phyloP scores from a whole-genome alignment of 2,329 filamentous ascomycete genomes.

The Colletotrichum cereale region DNA sequence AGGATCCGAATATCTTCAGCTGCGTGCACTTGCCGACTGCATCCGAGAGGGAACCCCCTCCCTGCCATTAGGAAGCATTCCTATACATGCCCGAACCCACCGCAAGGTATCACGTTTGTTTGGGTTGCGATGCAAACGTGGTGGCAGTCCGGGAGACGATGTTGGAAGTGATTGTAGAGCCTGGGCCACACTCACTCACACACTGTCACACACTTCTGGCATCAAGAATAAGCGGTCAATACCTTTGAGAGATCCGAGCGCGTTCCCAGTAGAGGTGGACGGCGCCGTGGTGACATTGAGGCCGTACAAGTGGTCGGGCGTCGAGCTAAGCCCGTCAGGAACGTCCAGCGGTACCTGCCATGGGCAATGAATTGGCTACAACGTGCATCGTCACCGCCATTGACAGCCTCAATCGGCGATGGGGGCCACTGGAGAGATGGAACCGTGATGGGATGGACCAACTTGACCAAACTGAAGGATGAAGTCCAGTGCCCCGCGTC shows the following conservation, averaged over 20 bases:
- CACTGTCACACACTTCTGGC: slow-evolving; percentile 14
- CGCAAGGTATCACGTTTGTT: background rate
- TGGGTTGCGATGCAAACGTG: background rate
- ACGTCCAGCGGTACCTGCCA: background rate
- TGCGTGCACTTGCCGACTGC: background rate
- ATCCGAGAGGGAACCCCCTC: background rate
- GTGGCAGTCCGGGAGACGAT: slow-evolving; percentile 5
- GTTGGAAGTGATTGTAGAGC: slow-evolving; percentile 1
- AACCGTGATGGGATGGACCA: background rate
- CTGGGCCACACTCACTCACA: slow-evolving; percentile 8
- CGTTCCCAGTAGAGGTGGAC: slow-evolving; percentile 21
- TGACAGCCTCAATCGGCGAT: background rate
- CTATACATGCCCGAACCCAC: no score
- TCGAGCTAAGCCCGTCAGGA: slow-evolving; percentile 2
- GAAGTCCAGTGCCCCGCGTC: slow-evolving; percentile 4
- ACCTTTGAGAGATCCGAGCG: slow-evolving; percentile 25
- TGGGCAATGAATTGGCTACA: background rate
- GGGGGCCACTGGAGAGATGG: background rate
- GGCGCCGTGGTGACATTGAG: slow-evolving; percentile 26
- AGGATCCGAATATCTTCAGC: slow-evolving; percentile 18
- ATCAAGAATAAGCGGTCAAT: slow-evolving; percentile 35
- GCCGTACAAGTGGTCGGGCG: slow-evolving; percentile 13
- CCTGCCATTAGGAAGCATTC: background rate
- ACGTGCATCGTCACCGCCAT: no score
- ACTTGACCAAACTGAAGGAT: background rate